Evolutionary conservation across 192 early-diverging fungal species (phyloP), one percentile per base, ranked within the genome.

Genomic region (Geranomyces michiganensis): DNA sequence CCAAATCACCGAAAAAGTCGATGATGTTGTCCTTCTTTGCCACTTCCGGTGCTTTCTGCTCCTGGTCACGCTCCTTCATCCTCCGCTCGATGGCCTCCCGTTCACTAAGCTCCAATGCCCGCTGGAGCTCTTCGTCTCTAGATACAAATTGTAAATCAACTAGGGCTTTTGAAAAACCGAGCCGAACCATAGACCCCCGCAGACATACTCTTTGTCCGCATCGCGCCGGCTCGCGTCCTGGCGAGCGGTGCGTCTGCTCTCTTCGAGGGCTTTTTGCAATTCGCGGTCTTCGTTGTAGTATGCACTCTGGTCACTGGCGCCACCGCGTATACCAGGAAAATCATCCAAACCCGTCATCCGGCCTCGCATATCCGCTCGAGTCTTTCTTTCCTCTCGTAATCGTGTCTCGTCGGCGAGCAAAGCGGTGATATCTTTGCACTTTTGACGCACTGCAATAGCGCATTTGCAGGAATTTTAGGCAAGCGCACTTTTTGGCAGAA

Each of bases 381-480:
- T 86, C 33, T 78, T 81, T 51, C 96, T 89, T 70, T 89, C 91
- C 71, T 92, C 89, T 49, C 87, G 87, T 32, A 98, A 78, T 19
- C 88, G 81, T 7, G 85, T 68, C 0, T 94, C 94, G 67, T 98
- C 94, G 1, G 85, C 77, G 32, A 98, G 75, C 31, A 97, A 78
- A 10, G 83, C 75, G 3, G 93, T 92, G 62, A 98, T 87, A 68
- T 95, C 94, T 72, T 96, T 97, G 56, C 91, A 90, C 81, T 93
- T 94, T 79, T 95, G 88, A 30, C 96, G 92, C 3, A 98, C 96
- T 93, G 73, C 24, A 67, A n/a, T n/a, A n/a, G n/a, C n/a, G n/a
- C n/a, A n/a, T n/a, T n/a, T n/a, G n/a, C 30, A 74, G 8, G 49
- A 69, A 53, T 9, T 41, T 41, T 41, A 10, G 10, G 36, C 51